phyloP scores from a whole-genome alignment of 2,329 filamentous ascomycete genomes.

The Thelonectria discophora region DNA sequence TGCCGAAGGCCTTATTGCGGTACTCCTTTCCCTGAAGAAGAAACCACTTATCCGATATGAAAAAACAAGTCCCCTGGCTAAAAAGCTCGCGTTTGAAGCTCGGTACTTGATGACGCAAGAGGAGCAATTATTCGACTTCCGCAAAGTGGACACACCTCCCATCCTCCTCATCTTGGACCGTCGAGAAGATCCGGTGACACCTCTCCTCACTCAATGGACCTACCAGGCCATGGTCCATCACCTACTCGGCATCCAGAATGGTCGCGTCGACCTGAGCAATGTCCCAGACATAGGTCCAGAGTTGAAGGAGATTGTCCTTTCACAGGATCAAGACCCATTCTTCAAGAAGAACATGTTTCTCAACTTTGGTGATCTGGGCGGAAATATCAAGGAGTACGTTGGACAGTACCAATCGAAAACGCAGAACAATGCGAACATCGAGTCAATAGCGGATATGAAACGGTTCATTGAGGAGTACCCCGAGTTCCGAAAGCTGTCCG shows the following conservation, averaged over 20 bases:
- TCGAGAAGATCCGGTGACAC: constrained; percentile 93
- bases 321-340: constrained; percentile 97
- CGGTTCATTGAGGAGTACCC: constrained; percentile 99
- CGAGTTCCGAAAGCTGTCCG: constrained; percentile 94
- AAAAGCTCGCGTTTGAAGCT: constrained; percentile 92
- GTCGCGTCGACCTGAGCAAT: constrained; percentile 86
- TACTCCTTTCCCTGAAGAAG: constrained; percentile 92
- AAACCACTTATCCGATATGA: constrained; percentile 94
- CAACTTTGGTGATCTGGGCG: constrained; percentile 94
- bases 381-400: constrained; percentile 98
- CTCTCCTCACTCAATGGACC: constrained; percentile 95
- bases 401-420: constrained; percentile 98
- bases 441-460: constrained; percentile 99
- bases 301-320: constrained; percentile 91
- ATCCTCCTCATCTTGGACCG: constrained; percentile 91
- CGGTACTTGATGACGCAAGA: constrained; percentile 95
- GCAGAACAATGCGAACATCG: constrained; percentile 95
- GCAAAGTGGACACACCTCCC: constrained; percentile 92
- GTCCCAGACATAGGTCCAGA: constrained; percentile 87
- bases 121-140: constrained; percentile 95
- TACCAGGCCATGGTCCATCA: constrained; percentile 99
- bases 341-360: constrained; percentile 99
- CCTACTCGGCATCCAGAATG: constrained; percentile 90
- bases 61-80: constrained; percentile 87
- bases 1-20: constrained; percentile 85